phyloP scores from a whole-genome alignment of 805 yeast species.

The Hanseniaspora occidentalis region DNA sequence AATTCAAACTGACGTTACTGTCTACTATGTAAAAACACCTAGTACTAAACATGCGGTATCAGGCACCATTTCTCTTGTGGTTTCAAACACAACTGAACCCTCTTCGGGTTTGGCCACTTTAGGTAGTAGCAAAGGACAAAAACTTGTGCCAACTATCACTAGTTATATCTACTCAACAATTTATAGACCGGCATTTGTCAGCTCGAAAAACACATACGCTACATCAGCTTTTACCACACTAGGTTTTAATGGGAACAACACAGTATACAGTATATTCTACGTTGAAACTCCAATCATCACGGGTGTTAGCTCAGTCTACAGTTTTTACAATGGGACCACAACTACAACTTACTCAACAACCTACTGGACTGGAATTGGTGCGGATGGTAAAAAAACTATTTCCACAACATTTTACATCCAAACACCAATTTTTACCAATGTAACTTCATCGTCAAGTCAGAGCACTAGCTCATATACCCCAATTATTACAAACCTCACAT shows the following conservation, averaged over 20 bases:
- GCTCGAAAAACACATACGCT: slow-evolving; percentile 4
- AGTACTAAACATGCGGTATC: background rate
- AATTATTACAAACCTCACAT: too few relatives aligned
- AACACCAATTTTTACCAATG: slow-evolving; percentile 3
- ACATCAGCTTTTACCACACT: slow-evolving; percentile 5
- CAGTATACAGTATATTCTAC: slow-evolving; percentile 6
- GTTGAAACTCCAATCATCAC: slow-evolving; percentile 6
- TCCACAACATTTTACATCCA: slow-evolving; percentile 7
- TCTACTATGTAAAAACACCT: background rate
- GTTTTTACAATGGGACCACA: background rate
- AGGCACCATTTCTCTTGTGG: too few relatives aligned
- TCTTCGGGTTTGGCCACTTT: too few relatives aligned
- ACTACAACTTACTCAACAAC: slow-evolving; percentile 6
- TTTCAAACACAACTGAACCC: too few relatives aligned
- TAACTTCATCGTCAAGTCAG: too few relatives aligned
- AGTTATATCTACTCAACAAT: background rate
- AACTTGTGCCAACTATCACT: background rate
- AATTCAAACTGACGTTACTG: background rate
- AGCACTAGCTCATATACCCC: too few relatives aligned
- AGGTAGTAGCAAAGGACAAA: background rate
- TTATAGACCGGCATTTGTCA: background rate
- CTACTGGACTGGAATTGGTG: slow-evolving; percentile 6
- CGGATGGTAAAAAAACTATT: slow-evolving; percentile 7
- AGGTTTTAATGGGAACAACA: slow-evolving; percentile 7
- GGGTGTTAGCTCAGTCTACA: background rate